Percentiles rank a stretch among this genome's conserved stretches.
These are phyloP conservation scores for Drechslerella dactyloides DNA, from an alignment of 2,329 filamentous ascomycete species.

Conservation along the genomic window DNA sequence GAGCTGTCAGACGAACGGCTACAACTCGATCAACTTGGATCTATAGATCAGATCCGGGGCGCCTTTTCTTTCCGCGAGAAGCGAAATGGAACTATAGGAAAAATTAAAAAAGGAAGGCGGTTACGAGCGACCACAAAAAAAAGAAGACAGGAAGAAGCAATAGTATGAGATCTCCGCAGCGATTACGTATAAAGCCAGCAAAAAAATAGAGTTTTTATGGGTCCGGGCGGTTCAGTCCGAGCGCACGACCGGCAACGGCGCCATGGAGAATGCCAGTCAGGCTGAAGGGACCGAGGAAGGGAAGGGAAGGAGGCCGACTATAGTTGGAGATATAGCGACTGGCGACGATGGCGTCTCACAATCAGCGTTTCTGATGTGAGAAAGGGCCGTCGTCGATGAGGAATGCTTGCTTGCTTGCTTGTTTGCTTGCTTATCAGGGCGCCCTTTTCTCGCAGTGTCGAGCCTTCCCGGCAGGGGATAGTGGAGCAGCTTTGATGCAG, in stretches of 20 bases:
- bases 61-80: not conserved
- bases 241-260: not conserved
- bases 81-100: constrained; percentile 1
- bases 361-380: not conserved
- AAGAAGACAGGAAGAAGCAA: not conserved
- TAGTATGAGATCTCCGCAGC: no score
- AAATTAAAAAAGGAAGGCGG: not conserved
- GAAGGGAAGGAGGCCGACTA: not conserved
- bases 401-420: no score
- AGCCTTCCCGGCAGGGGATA: constrained; percentile 4
- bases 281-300: not conserved
- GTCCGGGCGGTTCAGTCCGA: constrained; percentile 3
- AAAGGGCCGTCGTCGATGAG: not conserved
- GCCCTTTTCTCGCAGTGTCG: not conserved
- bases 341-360: not conserved
- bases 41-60: constrained; percentile 2
- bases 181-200: not conserved
- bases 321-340: constrained; percentile 2
- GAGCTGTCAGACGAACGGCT: constrained; percentile 22
- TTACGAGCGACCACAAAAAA: not conserved
- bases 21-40: constrained; percentile 19
- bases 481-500: not conserved
- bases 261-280: not conserved
- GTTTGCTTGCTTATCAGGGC: constrained; percentile 3
- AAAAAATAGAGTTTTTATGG: constrained; percentile 8